Percentiles rank a stretch among this genome's conserved stretches.
Evolutionary conservation across 768 basidiomycete genomes (phyloP).

Genomic region (Mycena latifolia): DNA sequence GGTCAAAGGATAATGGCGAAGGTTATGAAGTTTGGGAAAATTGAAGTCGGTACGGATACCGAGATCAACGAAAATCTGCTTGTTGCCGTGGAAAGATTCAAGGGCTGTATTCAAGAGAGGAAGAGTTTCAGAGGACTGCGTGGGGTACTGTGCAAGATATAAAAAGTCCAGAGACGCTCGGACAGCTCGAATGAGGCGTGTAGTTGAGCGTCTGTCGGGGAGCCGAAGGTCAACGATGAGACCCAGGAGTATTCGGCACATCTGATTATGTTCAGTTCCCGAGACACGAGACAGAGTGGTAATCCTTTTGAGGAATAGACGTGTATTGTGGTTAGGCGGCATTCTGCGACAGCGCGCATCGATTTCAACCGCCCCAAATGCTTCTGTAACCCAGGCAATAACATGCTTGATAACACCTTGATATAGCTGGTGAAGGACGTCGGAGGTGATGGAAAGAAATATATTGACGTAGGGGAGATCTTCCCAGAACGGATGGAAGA

Average conservation of each 20-base stretch:
- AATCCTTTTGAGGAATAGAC: neutral
- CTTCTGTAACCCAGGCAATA: neutral
- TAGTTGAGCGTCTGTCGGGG: neutral
- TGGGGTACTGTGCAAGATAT: conserved; percentile 4
- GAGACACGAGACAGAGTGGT: neutral
- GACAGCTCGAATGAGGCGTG: neutral
- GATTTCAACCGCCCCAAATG: neutral
- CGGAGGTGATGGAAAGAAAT: conserved; percentile 10
- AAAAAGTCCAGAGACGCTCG: conserved; percentile 3
- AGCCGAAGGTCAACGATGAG: neutral
- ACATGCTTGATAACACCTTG: conserved; percentile 14
- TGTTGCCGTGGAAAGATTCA: conserved; percentile 11
- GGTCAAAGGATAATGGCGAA: conserved; percentile 40
- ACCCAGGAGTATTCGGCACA: neutral
- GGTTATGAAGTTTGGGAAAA: conserved; percentile 50
- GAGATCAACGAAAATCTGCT: conserved; percentile 23
- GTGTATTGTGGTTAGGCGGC: neutral
- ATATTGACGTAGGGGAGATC: conserved; percentile 7
- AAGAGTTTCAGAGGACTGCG: neutral
- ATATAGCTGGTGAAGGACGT: conserved; percentile 17
- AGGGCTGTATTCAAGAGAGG: neutral
- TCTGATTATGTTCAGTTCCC: neutral
- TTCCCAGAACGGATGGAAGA: conserved; percentile 10
- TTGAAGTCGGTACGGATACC: conserved; percentile 48
- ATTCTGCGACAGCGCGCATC: conserved; percentile 6